Percentiles rank a stretch among this genome's conserved stretches.
phyloP scores from a whole-genome alignment of 192 early-diverging fungal genomes.

The Coemansia sp. region DNA sequence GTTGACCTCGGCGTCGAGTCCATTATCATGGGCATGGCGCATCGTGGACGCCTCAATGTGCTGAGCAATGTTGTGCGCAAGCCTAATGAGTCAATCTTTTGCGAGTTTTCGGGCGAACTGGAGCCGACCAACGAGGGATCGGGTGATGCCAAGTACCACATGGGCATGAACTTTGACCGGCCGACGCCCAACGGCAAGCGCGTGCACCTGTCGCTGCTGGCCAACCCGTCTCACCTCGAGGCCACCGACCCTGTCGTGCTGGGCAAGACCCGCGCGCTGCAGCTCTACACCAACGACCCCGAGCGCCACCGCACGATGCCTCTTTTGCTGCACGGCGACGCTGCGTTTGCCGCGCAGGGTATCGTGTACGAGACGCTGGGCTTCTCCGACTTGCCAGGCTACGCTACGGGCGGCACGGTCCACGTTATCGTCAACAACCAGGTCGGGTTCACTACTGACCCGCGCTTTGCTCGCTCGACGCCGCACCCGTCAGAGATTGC shows the following conservation, averaged over 20 bases:
- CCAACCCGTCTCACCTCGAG: slow-evolving; percentile 99
- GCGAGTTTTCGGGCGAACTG: slow-evolving; percentile 89
- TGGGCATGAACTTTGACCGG: slow-evolving; percentile 93
- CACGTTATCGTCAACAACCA: slow-evolving; percentile 99
- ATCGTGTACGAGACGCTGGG: slow-evolving; percentile 97
- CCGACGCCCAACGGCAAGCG: slow-evolving; percentile 96
- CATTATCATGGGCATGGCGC: slow-evolving; percentile 98
- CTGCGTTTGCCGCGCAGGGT: slow-evolving; percentile 97
- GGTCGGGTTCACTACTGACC: slow-evolving; percentile 98
- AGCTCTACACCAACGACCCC: slow-evolving; percentile 90
- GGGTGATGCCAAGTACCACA: slow-evolving; percentile 93
- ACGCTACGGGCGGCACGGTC: slow-evolving; percentile 94
- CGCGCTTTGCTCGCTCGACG: slow-evolving; percentile 89
- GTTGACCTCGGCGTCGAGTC: slow-evolving; percentile 95
- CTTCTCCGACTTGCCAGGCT: slow-evolving; percentile 90
- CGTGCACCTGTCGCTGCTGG: slow-evolving; percentile 94
- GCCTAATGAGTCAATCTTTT: slow-evolving; percentile 98
- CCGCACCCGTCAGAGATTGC: slow-evolving; percentile 98
- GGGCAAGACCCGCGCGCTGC: slow-evolving; percentile 95
- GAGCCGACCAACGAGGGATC: slow-evolving; percentile 91
- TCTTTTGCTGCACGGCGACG: slow-evolving; percentile 96
- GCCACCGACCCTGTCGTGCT: slow-evolving; percentile 97
- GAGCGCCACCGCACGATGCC: slow-evolving; percentile 82
- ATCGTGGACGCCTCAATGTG: slow-evolving; percentile 98
- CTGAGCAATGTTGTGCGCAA: slow-evolving; percentile 99